Evolutionary conservation across 176 grass and related monocot genomes (phyloP), one percentile per base, ranked within the genome.

Genomic region (Phragmites australis): DNA sequence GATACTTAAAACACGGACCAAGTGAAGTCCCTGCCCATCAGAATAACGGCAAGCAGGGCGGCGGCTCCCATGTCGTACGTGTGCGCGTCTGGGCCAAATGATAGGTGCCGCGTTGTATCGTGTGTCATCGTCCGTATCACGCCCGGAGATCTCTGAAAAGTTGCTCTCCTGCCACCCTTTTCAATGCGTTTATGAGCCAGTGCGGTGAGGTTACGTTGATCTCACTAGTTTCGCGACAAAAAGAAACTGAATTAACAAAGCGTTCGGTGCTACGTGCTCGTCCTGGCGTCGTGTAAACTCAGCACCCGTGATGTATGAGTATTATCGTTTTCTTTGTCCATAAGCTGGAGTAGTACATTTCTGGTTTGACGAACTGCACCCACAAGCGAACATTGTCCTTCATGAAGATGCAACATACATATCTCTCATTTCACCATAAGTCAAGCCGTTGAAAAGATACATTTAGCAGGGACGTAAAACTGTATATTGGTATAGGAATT

Each of bases 81-180:
- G 77, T 30, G 30, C 6, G 30, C 16, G 8, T 48, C 17, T 57
- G 49, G 49, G n/a, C 77, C 69, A 81, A 66, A 74, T 18, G 60
- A 58, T 43, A 30, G 13, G 14, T n/a, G n/a, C n/a, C n/a, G n/a
- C n/a, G n/a, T n/a, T n/a, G n/a, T n/a, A 44, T 55, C 68, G 76
- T 27, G 76, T 72, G 32, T 60, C 72, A 48, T 23, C 15, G 41
- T 60, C 39, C 19, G 25, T 55, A 74, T 86, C 84, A 74, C 77
- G 68, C 41, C 53, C 41, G 60, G 41, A 67, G n/a, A 81, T 68
- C 27, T 75, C 41, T 0, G 56, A 9, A 72, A 54, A 9, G 10
- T 19, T 30, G 6, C 6, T 21, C 51, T 22, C 23, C 21, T 45
- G 73, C 64, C 23, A 29, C 37, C 49, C 37, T 56, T 78, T 62